Percentiles rank a stretch among this genome's conserved stretches.
Conservation (phyloP, 2,329 filamentous ascomycete genomes). For the Colletotrichum brevisporum region DNA sequence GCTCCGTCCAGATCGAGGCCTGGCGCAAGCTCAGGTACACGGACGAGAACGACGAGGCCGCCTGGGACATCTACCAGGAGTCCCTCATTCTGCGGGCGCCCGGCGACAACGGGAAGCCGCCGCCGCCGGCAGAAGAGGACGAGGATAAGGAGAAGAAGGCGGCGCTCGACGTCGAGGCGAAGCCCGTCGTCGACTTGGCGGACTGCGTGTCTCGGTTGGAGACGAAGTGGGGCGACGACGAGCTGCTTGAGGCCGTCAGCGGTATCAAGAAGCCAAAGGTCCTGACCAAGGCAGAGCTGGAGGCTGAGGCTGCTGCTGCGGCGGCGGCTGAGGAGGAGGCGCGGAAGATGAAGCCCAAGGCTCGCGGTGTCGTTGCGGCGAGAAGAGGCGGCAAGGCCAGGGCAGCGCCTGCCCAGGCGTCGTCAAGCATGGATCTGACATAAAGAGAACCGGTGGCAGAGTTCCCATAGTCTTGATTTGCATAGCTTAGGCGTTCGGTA, state of each 20-base stretch:
- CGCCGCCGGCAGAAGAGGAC: neutral
- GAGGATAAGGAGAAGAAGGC: slow-evolving; percentile 46
- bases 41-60: slow-evolving; percentile 82
- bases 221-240: slow-evolving; percentile 59
- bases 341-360: slow-evolving; percentile 45
- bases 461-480: slow-evolving; percentile 13
- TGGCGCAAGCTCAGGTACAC: slow-evolving; percentile 87
- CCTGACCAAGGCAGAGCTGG: slow-evolving; percentile 45
- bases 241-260: slow-evolving; percentile 62
- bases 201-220: slow-evolving; percentile 56
- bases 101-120: slow-evolving; percentile 4
- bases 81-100: slow-evolving; percentile 71
- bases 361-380: slow-evolving; percentile 39
- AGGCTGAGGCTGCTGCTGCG: slow-evolving; percentile 45
- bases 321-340: slow-evolving; percentile 46
- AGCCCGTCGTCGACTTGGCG: slow-evolving; percentile 46
- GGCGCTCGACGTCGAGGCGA: slow-evolving; percentile 17
- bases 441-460: neutral
- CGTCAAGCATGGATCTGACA: slow-evolving; percentile 40
- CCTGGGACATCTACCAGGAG: slow-evolving; percentile 83
- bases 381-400: slow-evolving; percentile 49
- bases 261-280: slow-evolving; percentile 54
- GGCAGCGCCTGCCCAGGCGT: slow-evolving; percentile 43
- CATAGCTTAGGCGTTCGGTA: slow-evolving; percentile 40
- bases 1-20: slow-evolving; percentile 82